Conservation (phyloP, 1,139 yeast genomes). For the Trichomonascaceae sp. region DNA sequence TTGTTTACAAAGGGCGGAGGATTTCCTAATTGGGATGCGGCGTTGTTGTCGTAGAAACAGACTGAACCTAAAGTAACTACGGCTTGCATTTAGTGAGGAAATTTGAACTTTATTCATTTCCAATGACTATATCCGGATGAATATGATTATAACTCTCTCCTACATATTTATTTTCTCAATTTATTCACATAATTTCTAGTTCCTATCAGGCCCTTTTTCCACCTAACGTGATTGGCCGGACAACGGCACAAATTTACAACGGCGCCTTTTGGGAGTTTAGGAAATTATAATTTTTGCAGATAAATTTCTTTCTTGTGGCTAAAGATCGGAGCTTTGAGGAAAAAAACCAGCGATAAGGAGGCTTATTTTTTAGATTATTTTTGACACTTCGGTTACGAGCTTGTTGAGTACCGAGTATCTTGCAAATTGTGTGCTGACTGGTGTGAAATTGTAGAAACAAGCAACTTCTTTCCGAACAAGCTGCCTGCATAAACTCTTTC, state of each 20-base stretch:
- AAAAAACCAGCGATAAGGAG: neutral
- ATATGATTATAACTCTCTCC: too few relatives aligned
- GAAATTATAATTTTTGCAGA: neutral
- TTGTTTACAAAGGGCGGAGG: neutral
- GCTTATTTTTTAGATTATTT: neutral
- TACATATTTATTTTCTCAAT: too few relatives aligned
- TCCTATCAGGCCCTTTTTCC: too few relatives aligned
- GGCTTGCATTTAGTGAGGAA: too few relatives aligned
- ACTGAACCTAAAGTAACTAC: neutral
- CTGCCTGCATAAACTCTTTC: neutral
- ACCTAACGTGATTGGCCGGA: neutral
- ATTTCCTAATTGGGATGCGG: neutral
- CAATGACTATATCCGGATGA: too few relatives aligned
- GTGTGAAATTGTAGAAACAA: neutral
- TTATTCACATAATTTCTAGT: too few relatives aligned
- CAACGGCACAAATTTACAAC: neutral
- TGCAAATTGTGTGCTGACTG: neutral
- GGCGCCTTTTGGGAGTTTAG: neutral
- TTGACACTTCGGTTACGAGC: neutral
- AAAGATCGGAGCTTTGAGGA: neutral
- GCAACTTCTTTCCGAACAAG: neutral
- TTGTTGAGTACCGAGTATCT: neutral
- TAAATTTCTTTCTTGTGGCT: neutral
- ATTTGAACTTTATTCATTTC: too few relatives aligned
- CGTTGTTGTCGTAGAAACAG: neutral